phyloP scores from a whole-genome alignment of 1,284 basidiomycete genomes.

The Leccinum subatratum region DNA sequence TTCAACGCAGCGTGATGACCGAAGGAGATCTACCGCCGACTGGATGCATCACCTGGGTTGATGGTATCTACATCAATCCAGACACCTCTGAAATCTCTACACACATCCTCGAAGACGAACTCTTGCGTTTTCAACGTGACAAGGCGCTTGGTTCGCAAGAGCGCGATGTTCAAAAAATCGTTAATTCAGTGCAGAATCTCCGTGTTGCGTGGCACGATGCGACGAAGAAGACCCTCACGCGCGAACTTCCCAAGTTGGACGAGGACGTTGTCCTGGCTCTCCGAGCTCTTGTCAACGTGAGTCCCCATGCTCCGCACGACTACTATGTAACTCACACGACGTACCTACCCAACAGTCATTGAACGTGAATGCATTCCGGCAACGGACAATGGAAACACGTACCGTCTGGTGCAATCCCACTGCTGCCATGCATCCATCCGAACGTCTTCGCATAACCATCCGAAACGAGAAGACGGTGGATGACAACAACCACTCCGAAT shows the following conservation, averaged over 20 bases:
- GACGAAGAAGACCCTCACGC: not conserved
- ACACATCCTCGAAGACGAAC: not conserved
- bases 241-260: not conserved
- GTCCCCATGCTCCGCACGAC: too few species aligned
- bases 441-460: not conserved
- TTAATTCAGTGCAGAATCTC: not conserved
- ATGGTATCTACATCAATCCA: not conserved
- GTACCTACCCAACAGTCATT: not conserved
- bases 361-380: conserved; percentile 3
- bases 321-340: not conserved
- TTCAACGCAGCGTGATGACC: not conserved
- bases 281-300: not conserved
- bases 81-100: not conserved
- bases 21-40: not conserved
- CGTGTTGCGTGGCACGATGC: not conserved
- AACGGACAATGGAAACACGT: not conserved
- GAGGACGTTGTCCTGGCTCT: not conserved
- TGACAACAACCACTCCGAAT: too few species aligned
- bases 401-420: not conserved
- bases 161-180: not conserved
- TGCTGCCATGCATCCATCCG: not conserved
- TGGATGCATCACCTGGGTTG: not conserved
- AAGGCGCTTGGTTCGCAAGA: not conserved
- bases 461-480: too few species aligned
- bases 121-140: fast-evolving